Conservation (phyloP, 2,329 filamentous ascomycete species). For the Calonectria honghensis region DNA sequence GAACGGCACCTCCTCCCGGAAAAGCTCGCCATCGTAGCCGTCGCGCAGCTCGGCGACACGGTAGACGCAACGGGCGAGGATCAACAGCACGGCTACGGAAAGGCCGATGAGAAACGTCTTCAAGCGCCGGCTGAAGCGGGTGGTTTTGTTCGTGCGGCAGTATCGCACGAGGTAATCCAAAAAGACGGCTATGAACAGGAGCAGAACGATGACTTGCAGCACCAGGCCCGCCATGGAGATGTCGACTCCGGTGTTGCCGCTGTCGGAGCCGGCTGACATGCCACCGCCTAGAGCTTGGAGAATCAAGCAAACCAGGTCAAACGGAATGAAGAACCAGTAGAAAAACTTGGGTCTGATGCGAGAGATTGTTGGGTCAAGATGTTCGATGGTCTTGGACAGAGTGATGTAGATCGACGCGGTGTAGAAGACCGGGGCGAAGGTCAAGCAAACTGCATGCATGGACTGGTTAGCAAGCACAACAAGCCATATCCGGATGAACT, state of each 20-base stretch:
- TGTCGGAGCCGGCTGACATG: constrained; percentile 65
- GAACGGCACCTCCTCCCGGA: constrained; percentile 71
- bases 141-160: constrained; percentile 53
- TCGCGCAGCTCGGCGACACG: constrained; percentile 79
- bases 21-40: constrained; percentile 75
- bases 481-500: background rate
- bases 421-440: constrained; percentile 68
- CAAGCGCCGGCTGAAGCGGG: constrained; percentile 55
- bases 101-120: constrained; percentile 71
- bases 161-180: constrained; percentile 70
- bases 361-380: constrained; percentile 62
- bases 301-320: constrained; percentile 73
- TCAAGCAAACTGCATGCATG: constrained; percentile 71
- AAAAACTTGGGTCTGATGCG: constrained; percentile 65
- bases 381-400: constrained; percentile 66
- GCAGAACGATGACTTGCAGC: constrained; percentile 75
- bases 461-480: constrained; percentile 7
- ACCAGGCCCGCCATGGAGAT: constrained; percentile 71
- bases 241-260: constrained; percentile 61
- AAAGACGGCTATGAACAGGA: constrained; percentile 69
- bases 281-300: constrained; percentile 76
- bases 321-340: constrained; percentile 71
- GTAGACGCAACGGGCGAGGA: constrained; percentile 78
- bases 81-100: constrained; percentile 71
- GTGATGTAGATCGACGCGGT: constrained; percentile 80